Evolutionary conservation across 192 early-diverging fungal species (phyloP).

Genomic region (Coemansia sp.): DNA sequence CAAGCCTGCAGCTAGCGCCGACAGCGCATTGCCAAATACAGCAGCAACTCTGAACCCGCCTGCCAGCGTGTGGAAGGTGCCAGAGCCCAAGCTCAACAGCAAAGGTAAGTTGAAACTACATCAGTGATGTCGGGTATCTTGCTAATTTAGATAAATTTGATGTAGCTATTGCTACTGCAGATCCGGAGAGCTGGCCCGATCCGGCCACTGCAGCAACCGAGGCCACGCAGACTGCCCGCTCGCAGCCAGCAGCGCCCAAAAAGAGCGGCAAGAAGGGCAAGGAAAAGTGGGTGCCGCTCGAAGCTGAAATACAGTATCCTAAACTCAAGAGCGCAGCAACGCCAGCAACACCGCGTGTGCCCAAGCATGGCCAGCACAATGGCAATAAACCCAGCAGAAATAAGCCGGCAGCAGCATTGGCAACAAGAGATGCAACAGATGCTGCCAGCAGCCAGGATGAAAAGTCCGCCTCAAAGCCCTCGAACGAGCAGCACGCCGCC

Average conservation of each 20-base stretch:
- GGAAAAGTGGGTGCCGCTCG: slow-evolving; percentile 53
- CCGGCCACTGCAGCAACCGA: slow-evolving; percentile 49
- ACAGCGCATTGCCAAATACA: slow-evolving; percentile 9
- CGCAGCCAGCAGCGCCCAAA: slow-evolving; percentile 14
- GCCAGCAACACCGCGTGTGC: slow-evolving; percentile 20
- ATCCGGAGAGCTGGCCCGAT: slow-evolving; percentile 51
- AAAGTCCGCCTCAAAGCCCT: slow-evolving; percentile 14
- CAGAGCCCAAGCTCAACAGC: slow-evolving; percentile 17
- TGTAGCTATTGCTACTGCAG: slow-evolving; percentile 30
- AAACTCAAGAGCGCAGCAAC: slow-evolving; percentile 37
- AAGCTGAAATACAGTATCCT: slow-evolving; percentile 49
- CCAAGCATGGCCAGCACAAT: slow-evolving; percentile 18
- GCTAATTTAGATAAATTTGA: not conserved
- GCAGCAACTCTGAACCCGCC: slow-evolving; percentile 24
- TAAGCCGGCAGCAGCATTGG: slow-evolving; percentile 3
- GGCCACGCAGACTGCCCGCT: slow-evolving; percentile 7
- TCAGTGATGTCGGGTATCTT: not conserved
- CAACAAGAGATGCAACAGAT: slow-evolving; percentile 9
- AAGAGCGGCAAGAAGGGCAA: slow-evolving; percentile 45
- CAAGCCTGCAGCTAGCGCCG: slow-evolving; percentile 8
- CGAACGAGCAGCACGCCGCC: slow-evolving; percentile 9
- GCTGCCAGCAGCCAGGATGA: slow-evolving; percentile 2
- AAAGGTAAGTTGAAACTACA: slow-evolving; percentile 30
- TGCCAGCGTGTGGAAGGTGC: slow-evolving; percentile 58
- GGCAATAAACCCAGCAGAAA: slow-evolving; percentile 6